A percentile compares a stretch with the other conserved stretches of the same genome.
Evolutionary conservation across 148 eudicot genomes (phyloP).

Genomic region (Silene conica): DNA sequence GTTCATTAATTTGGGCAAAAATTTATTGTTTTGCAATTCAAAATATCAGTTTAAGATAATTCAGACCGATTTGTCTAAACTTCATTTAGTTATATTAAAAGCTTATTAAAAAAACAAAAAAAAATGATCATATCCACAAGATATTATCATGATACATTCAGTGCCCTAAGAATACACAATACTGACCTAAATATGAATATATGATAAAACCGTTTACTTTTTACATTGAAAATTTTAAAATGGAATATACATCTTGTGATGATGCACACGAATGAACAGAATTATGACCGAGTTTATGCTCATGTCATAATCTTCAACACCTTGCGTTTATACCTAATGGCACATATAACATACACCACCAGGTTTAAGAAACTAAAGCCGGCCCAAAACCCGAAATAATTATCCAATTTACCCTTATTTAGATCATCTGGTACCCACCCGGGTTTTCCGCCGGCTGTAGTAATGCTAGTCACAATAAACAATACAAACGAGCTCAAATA

Average conservation of each 20-base stretch:
- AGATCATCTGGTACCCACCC: constrained; percentile 60
- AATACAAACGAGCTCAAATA: constrained; percentile 44
- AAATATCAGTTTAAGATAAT: too few relatives aligned
- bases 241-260: background rate
- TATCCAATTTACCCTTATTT: constrained; percentile 47
- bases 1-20: too few relatives aligned
- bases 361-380: constrained; percentile 40
- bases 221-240: too few relatives aligned
- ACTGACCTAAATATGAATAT: too few relatives aligned
- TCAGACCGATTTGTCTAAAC: too few relatives aligned
- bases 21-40: too few relatives aligned
- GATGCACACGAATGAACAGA: background rate
- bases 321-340: constrained; percentile 40
- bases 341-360: constrained; percentile 31
- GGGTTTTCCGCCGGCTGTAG: constrained; percentile 30
- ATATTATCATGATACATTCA: too few relatives aligned
- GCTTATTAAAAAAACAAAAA: too few relatives aligned
- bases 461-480: constrained; percentile 38
- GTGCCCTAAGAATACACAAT: too few relatives aligned
- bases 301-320: background rate
- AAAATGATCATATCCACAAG: too few relatives aligned
- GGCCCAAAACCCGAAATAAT: constrained; percentile 41
- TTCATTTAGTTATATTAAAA: too few relatives aligned
- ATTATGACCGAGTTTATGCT: background rate
- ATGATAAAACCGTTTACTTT: too few relatives aligned